Conservation (phyloP, 257 asterid genomes). For the Nicotiana knightiana region DNA sequence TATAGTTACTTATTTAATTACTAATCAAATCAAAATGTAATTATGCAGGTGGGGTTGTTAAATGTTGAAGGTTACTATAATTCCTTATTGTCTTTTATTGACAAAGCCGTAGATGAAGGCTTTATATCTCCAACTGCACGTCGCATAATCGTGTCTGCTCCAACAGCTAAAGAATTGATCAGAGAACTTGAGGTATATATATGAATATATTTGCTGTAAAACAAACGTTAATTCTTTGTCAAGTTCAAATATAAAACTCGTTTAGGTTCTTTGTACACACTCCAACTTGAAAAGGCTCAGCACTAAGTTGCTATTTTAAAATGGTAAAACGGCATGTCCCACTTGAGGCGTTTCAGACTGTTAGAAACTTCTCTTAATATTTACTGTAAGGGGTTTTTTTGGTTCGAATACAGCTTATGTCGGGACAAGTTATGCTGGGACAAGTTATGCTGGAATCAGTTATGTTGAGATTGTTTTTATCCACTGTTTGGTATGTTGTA, state of each 20-base stretch:
- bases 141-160: constrained; percentile 88
- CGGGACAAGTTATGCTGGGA: no score
- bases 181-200: constrained; percentile 64
- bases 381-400: no score
- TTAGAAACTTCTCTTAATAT: neutral
- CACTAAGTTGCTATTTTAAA: neutral
- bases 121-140: constrained; percentile 86
- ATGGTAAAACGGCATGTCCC: neutral
- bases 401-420: no score
- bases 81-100: constrained; percentile 57
- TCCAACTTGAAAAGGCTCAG: neutral
- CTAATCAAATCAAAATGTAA: constrained; percentile 7
- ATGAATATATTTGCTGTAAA: neutral
- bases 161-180: constrained; percentile 68
- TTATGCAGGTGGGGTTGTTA: constrained; percentile 79
- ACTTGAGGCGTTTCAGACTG: neutral
- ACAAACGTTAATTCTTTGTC: neutral
- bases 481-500: no score
- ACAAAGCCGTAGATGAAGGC: constrained; percentile 96
- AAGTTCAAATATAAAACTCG: neutral
- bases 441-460: no score
- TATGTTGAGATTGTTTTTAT: no score
- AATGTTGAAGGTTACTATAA: constrained; percentile 92
- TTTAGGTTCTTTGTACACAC: neutral
- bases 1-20: neutral